A percentile compares a stretch with the other conserved stretches of the same genome.
Conservation (phyloP, 768 basidiomycete genomes). For the Psilocybe sp. region DNA sequence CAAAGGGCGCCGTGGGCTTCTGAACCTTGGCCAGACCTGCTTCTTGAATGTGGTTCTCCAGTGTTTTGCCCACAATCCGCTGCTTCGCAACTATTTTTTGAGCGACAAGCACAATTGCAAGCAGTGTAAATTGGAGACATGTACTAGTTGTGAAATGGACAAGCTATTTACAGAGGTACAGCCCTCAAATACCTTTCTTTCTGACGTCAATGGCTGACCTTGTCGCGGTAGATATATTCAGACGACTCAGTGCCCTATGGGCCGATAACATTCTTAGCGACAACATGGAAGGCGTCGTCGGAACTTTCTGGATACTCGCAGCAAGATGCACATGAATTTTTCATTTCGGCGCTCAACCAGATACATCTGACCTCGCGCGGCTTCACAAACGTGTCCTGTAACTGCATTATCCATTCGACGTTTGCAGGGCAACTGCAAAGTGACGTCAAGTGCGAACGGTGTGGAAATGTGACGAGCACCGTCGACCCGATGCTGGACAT, state of each 20-base stretch:
- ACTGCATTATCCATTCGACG: slow-evolving; percentile 88
- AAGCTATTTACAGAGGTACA: slow-evolving; percentile 71
- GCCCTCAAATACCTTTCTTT: background rate
- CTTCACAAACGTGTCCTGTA: slow-evolving; percentile 75
- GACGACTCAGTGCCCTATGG: slow-evolving; percentile 65
- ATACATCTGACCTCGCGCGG: slow-evolving; percentile 79
- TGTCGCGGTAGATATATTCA: slow-evolving; percentile 46
- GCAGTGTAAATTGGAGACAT: slow-evolving; percentile 67
- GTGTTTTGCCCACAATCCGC: slow-evolving; percentile 84
- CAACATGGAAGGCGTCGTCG: slow-evolving; percentile 77
- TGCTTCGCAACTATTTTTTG: slow-evolving; percentile 86
- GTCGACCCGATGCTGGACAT: slow-evolving; percentile 90
- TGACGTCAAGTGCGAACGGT: slow-evolving; percentile 86
- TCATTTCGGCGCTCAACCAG: slow-evolving; percentile 81
- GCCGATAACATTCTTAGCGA: slow-evolving; percentile 78
- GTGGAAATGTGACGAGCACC: slow-evolving; percentile 74
- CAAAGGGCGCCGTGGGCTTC: slow-evolving; percentile 74
- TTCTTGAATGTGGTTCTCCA: slow-evolving; percentile 93
- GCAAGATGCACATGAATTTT: slow-evolving; percentile 91
- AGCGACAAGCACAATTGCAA: slow-evolving; percentile 83
- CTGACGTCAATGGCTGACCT: background rate
- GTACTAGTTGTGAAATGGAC: slow-evolving; percentile 95
- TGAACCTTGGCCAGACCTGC: slow-evolving; percentile 92
- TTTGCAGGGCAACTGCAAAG: slow-evolving; percentile 87
- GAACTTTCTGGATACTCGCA: slow-evolving; percentile 92